phyloP scores from a whole-genome alignment of 169 alveolate genomes.

The Perkinsus marinus region DNA sequence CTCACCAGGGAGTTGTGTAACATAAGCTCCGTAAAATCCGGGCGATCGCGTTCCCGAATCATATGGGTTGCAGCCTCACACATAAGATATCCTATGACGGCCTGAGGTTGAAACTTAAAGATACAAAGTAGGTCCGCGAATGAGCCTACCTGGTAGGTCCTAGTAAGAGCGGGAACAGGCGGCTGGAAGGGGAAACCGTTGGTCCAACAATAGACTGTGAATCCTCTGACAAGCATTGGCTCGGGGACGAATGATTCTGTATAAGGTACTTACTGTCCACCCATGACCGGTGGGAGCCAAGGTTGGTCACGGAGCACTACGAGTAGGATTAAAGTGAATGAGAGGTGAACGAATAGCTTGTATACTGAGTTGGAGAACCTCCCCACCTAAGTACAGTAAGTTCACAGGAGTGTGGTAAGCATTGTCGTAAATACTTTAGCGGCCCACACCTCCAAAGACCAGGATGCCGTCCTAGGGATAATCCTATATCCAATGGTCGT shows the following conservation, averaged over 20 bases:
- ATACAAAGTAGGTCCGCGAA: background rate
- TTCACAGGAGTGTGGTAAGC: background rate
- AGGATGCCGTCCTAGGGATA: background rate
- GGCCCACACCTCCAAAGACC: background rate
- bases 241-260: background rate
- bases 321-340: background rate
- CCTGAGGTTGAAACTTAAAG: background rate
- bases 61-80: background rate
- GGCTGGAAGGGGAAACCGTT: background rate
- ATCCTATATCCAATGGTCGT: background rate
- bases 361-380: background rate
- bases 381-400: background rate
- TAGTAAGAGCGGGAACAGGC: background rate
- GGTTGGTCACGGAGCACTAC: background rate
- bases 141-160: background rate
- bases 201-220: background rate
- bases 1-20: background rate
- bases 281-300: background rate
- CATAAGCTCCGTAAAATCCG: background rate
- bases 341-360: background rate
- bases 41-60: background rate
- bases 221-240: background rate
- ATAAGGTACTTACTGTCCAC: background rate
- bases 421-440: background rate
- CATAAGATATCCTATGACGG: background rate